Conservation (phyloP, 202 grass and related monocot genomes). For the Bolboschoenoplectus hybrid region DNA sequence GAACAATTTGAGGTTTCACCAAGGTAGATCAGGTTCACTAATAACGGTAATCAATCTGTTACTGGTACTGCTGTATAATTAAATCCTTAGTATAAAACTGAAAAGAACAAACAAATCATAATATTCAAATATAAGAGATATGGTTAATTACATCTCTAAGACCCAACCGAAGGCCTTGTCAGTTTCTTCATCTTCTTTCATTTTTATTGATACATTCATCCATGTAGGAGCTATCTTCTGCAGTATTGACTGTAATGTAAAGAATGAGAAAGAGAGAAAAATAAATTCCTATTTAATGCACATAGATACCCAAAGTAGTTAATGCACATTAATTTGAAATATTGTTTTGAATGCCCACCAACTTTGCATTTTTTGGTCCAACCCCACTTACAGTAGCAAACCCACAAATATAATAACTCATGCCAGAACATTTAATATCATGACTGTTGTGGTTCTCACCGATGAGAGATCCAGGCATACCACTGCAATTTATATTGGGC, state of each 20-base stretch:
- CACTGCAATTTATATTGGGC: neutral
- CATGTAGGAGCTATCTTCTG: constrained; percentile 97
- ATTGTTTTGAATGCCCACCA: constrained; percentile 20
- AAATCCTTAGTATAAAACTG: constrained; percentile 2
- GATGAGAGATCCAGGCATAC: neutral
- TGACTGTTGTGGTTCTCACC: neutral
- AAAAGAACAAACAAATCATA: constrained; percentile 10
- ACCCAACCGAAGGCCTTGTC: constrained; percentile 97
- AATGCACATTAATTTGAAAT: constrained; percentile 25
- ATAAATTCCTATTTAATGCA: constrained; percentile 29
- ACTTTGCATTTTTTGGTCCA: neutral
- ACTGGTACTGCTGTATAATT: neutral
- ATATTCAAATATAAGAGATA: neutral
- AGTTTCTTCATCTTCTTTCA: constrained; percentile 93
- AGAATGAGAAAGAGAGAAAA: neutral
- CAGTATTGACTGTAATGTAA: constrained; percentile 56
- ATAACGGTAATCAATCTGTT: neutral
- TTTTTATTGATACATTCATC: constrained; percentile 94
- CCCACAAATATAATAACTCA: constrained; percentile 18
- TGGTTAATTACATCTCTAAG: constrained; percentile 76
- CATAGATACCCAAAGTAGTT: neutral
- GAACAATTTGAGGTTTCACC: neutral
- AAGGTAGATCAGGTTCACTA: neutral
- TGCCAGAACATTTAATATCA: neutral
- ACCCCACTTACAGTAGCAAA: constrained; percentile 3